These are phyloP conservation scores for Yarrowia hollandica DNA, from an alignment of 805 yeast species.

Conservation along the genomic window DNA sequence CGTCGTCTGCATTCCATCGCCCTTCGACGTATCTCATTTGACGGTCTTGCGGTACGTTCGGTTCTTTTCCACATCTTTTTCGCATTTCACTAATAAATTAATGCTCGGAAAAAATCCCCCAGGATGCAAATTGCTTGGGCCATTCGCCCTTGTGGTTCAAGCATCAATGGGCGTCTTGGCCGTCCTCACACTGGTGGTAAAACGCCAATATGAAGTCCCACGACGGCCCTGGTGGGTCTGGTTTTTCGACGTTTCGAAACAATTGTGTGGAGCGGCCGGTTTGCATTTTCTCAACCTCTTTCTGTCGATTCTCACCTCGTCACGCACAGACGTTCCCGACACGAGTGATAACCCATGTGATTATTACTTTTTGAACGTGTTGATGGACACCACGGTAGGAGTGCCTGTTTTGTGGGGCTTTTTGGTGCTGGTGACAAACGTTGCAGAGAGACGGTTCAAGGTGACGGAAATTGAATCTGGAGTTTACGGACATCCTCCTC, in stretches of 20 bases:
- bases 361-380: slow-evolving; percentile 87
- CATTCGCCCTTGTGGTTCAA: slow-evolving; percentile 81
- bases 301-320: slow-evolving; percentile 57
- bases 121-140: slow-evolving; percentile 71
- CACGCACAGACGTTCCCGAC: slow-evolving; percentile 42
- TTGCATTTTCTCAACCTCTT: slow-evolving; percentile 76
- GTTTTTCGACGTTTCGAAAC: slow-evolving; percentile 88
- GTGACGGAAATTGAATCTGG: slow-evolving; percentile 50
- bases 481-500: slow-evolving; percentile 67
- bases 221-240: slow-evolving; percentile 86
- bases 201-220: slow-evolving; percentile 78
- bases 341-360: slow-evolving; percentile 73
- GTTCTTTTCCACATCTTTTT: no score
- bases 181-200: slow-evolving; percentile 67
- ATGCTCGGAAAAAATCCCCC: slow-evolving; percentile 17
- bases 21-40: not conserved
- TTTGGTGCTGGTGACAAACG: slow-evolving; percentile 53
- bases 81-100: not conserved
- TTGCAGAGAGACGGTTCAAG: slow-evolving; percentile 47
- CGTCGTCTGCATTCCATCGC: no score
- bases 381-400: slow-evolving; percentile 92
- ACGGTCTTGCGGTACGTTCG: not conserved
- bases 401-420: slow-evolving; percentile 72
- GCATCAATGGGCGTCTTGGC: slow-evolving; percentile 73
- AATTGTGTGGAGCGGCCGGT: slow-evolving; percentile 81